phyloP scores from a whole-genome alignment of 2,329 filamentous ascomycete species.

The Phoma sp. region DNA sequence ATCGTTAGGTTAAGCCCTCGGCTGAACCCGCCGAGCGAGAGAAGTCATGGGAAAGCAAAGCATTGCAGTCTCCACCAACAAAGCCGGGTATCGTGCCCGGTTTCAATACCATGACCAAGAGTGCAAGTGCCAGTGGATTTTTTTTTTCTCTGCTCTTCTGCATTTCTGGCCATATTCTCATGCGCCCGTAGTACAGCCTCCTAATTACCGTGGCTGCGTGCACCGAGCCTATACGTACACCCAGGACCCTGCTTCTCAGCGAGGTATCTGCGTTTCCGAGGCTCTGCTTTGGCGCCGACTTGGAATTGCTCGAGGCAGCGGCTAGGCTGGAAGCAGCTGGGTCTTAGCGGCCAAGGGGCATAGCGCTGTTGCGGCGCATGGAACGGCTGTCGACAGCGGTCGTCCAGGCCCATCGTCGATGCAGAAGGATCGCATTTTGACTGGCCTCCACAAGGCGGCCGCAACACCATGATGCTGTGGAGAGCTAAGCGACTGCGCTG shows the following conservation, averaged over 20 bases:
- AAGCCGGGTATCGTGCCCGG: no score
- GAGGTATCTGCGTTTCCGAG: neutral
- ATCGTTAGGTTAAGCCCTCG: conserved; percentile 1
- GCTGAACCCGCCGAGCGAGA: neutral
- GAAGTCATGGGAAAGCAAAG: neutral
- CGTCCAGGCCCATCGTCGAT: conserved; percentile 13
- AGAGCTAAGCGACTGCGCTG: conserved; percentile 9
- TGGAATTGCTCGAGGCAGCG: neutral
- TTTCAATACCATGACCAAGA: no score
- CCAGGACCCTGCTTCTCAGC: neutral
- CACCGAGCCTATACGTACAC: neutral
- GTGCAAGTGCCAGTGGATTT: no score
- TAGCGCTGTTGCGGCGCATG: neutral
- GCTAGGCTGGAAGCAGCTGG: neutral
- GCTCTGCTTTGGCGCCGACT: conserved; percentile 1
- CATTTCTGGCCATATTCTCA: no score
- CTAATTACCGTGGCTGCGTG: conserved; percentile 3
- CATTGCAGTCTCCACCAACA: no score
- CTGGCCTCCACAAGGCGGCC: conserved; percentile 7
- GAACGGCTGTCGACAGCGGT: neutral
- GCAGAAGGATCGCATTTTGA: conserved; percentile 11
- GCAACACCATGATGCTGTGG: conserved; percentile 9
- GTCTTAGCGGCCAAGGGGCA: neutral
- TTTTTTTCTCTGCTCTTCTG: no score
- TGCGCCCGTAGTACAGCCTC: no score